These are phyloP conservation scores for Trifolium repens DNA, from an alignment of 306 rosid genomes.

Conservation along the genomic window DNA sequence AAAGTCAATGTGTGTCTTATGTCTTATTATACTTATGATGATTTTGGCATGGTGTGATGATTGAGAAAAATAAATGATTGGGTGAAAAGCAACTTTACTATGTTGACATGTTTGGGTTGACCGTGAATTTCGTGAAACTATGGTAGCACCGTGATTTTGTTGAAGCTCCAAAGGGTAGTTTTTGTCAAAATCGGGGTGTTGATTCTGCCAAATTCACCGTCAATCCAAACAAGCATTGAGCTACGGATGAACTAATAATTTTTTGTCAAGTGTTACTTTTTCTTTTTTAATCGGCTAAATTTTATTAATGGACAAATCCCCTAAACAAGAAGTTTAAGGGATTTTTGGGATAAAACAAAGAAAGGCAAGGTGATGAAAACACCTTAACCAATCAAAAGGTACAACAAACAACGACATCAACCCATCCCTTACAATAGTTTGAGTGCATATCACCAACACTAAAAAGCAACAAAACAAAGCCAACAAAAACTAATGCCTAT, in stretches of 20 bases:
- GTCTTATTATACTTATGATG: conserved; percentile 16
- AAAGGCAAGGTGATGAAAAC: too few relatives aligned
- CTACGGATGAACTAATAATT: neutral
- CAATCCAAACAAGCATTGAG: neutral
- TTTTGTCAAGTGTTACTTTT: too few relatives aligned
- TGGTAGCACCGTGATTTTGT: neutral
- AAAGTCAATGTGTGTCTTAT: conserved; percentile 22
- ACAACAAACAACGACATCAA: too few relatives aligned
- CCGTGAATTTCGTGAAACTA: neutral
- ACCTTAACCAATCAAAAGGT: too few relatives aligned
- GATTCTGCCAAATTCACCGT: neutral
- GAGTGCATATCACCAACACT: too few relatives aligned
- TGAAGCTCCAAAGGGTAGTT: neutral
- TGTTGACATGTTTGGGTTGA: conserved; percentile 1
- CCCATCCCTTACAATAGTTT: too few relatives aligned
- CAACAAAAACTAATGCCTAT: too few relatives aligned
- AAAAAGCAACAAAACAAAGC: too few relatives aligned
- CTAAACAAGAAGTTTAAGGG: too few relatives aligned
- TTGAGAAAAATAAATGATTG: conserved; percentile 6
- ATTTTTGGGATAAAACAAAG: too few relatives aligned
- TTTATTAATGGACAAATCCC: too few relatives aligned
- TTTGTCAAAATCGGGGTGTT: neutral
- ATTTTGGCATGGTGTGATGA: conserved; percentile 34
- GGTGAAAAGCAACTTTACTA: conserved; percentile 12
- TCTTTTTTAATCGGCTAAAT: too few relatives aligned